phyloP scores from a whole-genome alignment of 2,329 filamentous ascomycete species.

The Talaromyces sp. region DNA sequence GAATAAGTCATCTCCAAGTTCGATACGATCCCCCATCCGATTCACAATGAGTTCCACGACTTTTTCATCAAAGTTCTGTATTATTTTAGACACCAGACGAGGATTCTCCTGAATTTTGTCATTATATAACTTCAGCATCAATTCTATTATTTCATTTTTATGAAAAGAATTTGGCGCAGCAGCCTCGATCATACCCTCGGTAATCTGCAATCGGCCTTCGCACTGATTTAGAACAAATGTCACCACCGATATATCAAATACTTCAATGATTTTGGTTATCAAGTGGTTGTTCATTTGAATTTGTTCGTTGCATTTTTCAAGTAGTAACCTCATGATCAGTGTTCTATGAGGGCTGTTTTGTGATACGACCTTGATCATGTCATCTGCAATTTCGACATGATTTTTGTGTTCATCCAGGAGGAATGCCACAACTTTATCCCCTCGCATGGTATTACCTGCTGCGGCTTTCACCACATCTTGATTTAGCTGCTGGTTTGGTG shows the following conservation, averaged over 20 bases:
- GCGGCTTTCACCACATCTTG: not conserved
- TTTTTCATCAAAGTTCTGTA: not conserved
- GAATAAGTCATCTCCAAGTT: not conserved
- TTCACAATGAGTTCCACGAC: not conserved
- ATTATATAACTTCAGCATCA: not conserved
- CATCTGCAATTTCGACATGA: not conserved
- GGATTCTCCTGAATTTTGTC: not conserved
- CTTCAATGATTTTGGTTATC: not conserved
- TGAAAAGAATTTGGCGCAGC: not conserved
- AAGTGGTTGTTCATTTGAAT: not conserved
- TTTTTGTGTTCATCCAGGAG: not conserved
- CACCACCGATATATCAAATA: not conserved
- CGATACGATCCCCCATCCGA: not conserved
- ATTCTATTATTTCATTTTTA: not conserved
- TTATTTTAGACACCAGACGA: not conserved
- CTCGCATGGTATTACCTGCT: not conserved
- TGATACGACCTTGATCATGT: not conserved
- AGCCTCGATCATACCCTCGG: not conserved
- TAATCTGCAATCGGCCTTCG: not conserved
- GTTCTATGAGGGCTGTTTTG: not conserved
- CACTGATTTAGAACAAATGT: not conserved
- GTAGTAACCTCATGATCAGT: not conserved
- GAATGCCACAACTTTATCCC: not conserved
- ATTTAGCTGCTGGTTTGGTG: not conserved
- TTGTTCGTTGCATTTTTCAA: not conserved